phyloP scores from a whole-genome alignment of 495 filamentous ascomycete genomes.

The Paragyromitra xinjiangensis region DNA sequence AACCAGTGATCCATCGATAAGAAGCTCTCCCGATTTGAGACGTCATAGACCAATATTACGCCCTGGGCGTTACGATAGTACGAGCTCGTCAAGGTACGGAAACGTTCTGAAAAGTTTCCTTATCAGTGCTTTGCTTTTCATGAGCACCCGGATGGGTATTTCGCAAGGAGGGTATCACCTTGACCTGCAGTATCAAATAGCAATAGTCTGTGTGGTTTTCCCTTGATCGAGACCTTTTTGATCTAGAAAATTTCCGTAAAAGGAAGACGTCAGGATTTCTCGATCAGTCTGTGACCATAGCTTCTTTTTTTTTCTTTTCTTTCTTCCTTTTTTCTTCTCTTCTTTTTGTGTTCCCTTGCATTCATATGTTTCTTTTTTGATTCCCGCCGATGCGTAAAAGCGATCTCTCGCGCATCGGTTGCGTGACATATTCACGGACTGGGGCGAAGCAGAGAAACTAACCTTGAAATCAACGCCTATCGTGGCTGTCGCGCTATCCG shows the following conservation, averaged over 20 bases:
- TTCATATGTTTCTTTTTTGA: slow-evolving; percentile 17
- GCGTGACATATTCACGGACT: slow-evolving; percentile 18
- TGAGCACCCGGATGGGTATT: slow-evolving; percentile 18
- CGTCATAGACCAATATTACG: slow-evolving; percentile 69
- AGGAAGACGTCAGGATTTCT: slow-evolving; percentile 30
- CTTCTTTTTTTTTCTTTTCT: background rate
- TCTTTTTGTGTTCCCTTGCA: slow-evolving; percentile 8
- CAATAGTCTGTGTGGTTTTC: slow-evolving; percentile 66
- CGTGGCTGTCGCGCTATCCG: slow-evolving; percentile 66
- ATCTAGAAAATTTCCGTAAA: slow-evolving; percentile 38
- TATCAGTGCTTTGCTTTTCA: slow-evolving; percentile 19
- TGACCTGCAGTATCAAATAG: slow-evolving; percentile 68
- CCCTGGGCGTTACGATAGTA: slow-evolving; percentile 71
- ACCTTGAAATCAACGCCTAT: slow-evolving; percentile 72
- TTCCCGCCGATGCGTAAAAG: slow-evolving; percentile 31
- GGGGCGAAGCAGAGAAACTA: slow-evolving; percentile 38
- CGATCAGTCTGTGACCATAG: slow-evolving; percentile 23
- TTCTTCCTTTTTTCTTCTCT: background rate
- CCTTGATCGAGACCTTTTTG: slow-evolving; percentile 62
- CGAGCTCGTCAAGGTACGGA: slow-evolving; percentile 68
- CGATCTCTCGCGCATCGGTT: slow-evolving; percentile 32
- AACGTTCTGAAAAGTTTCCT: slow-evolving; percentile 62
- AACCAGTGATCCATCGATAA: slow-evolving; percentile 69
- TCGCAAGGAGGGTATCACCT: slow-evolving; percentile 39
- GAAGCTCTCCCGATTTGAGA: slow-evolving; percentile 66